These are phyloP conservation scores for Draba incana DNA, from an alignment of 345 rosid species.

Conservation along the genomic window DNA sequence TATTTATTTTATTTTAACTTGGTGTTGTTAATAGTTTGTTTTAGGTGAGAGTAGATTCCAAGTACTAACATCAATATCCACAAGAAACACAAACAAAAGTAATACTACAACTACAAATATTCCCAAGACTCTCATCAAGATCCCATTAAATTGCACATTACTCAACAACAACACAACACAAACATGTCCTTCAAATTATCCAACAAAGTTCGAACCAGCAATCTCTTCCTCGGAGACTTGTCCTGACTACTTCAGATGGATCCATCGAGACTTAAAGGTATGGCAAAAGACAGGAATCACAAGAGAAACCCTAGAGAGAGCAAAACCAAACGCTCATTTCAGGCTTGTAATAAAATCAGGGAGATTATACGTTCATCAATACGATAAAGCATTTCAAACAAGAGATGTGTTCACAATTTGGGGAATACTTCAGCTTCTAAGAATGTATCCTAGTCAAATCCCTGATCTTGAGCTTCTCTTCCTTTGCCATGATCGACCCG, in stretches of 20 bases:
- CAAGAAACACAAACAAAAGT: constrained; percentile 26
- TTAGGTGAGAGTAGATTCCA: constrained; percentile 31
- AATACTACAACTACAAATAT: background rate
- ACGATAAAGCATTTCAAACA: constrained; percentile 49
- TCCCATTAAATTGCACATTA: constrained; percentile 46
- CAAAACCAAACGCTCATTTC: constrained; percentile 48
- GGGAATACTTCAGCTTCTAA: constrained; percentile 75
- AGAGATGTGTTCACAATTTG: constrained; percentile 68
- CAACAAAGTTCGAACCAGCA: constrained; percentile 19
- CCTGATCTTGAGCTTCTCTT: constrained; percentile 72
- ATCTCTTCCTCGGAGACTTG: constrained; percentile 42
- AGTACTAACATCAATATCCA: constrained; percentile 7
- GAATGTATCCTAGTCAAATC: constrained; percentile 64
- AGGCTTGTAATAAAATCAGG: constrained; percentile 54
- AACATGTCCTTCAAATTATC: constrained; percentile 43
- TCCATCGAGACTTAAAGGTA: constrained; percentile 54
- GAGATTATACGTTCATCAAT: constrained; percentile 54
- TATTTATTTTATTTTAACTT: background rate
- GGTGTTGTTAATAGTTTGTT: constrained; percentile 34
- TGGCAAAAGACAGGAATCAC: constrained; percentile 63
- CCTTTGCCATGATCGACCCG: constrained; percentile 50
- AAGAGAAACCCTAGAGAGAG: constrained; percentile 52
- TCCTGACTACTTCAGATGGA: constrained; percentile 75
- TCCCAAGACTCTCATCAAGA: constrained; percentile 15
- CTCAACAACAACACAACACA: constrained; percentile 8